phyloP scores from a whole-genome alignment of 164 flowering plant genomes.

The Protea cynaroides region DNA sequence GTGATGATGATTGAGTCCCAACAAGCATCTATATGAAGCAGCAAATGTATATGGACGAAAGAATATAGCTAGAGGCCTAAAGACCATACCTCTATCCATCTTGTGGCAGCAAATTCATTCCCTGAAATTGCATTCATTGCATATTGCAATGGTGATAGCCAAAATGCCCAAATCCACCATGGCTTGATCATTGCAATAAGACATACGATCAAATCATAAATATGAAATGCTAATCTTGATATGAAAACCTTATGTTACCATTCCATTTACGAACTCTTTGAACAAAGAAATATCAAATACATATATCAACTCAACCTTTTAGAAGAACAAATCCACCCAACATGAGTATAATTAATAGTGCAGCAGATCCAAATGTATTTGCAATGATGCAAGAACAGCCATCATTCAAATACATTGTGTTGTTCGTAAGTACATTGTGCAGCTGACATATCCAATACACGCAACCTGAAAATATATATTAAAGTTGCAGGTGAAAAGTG shows the following conservation, averaged over 20 bases:
- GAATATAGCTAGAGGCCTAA: neutral
- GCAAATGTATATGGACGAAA: neutral
- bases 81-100: slow-evolving; percentile 70
- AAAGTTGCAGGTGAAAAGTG: neutral
- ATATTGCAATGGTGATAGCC: slow-evolving; percentile 83
- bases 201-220: slow-evolving; percentile 1
- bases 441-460: slow-evolving; percentile 65
- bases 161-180: slow-evolving; percentile 87
- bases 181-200: slow-evolving; percentile 55
- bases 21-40: neutral
- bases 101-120: slow-evolving; percentile 73
- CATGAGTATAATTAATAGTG: slow-evolving; percentile 45
- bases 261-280: neutral
- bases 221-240: no score
- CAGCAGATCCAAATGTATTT: slow-evolving; percentile 71
- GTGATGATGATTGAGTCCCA: neutral
- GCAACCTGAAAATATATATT: slow-evolving; percentile 54
- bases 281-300: no score
- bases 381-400: slow-evolving; percentile 62
- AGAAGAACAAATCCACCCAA: slow-evolving; percentile 89
- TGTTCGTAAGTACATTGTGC: slow-evolving; percentile 69
- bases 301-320: slow-evolving; percentile 51
- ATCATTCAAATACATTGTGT: slow-evolving; percentile 62
- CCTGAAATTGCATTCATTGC: slow-evolving; percentile 78
- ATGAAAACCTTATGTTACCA: neutral